Conservation (phyloP, 2,329 filamentous ascomycete species). For the Chaetomiaceae sp. region DNA sequence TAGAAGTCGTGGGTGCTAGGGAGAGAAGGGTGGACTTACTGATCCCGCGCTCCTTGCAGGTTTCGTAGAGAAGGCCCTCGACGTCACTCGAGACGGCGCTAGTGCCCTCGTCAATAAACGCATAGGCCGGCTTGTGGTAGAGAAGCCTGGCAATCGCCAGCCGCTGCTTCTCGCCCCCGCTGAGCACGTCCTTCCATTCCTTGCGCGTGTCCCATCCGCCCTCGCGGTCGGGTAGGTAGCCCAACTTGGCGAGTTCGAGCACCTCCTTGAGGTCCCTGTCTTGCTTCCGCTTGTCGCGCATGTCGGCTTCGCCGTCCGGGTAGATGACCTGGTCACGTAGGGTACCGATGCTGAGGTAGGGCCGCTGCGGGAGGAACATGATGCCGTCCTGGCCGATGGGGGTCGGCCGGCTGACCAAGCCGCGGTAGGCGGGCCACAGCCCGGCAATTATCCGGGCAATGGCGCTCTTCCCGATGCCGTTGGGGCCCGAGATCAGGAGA, state of each 20-base stretch:
- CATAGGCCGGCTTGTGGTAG: constrained; percentile 93
- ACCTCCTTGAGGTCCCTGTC: constrained; percentile 75
- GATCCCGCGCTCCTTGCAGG: constrained; percentile 86
- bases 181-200: constrained; percentile 98
- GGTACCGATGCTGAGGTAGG: constrained; percentile 88
- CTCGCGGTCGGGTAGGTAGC: constrained; percentile 86
- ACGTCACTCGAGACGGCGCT: constrained; percentile 92
- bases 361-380: constrained; percentile 95
- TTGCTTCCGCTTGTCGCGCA: constrained; percentile 72
- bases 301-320: constrained; percentile 89
- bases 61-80: constrained; percentile 88
- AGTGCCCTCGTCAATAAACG: constrained; percentile 92
- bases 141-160: constrained; percentile 86
- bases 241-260: constrained; percentile 77
- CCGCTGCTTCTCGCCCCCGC: constrained; percentile 93
- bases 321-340: constrained; percentile 97
- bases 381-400: constrained; percentile 79
- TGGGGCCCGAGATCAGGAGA: constrained; percentile 87
- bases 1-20: neutral
- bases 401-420: constrained; percentile 83
- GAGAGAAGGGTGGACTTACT: constrained; percentile 53
- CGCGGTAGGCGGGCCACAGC: constrained; percentile 93
- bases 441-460: constrained; percentile 85
- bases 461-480: constrained; percentile 89
- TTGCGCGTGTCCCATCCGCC: constrained; percentile 96